These are phyloP conservation scores for Coemansia biformis DNA, from an alignment of 192 early-diverging fungal genomes.

Conservation along the genomic window DNA sequence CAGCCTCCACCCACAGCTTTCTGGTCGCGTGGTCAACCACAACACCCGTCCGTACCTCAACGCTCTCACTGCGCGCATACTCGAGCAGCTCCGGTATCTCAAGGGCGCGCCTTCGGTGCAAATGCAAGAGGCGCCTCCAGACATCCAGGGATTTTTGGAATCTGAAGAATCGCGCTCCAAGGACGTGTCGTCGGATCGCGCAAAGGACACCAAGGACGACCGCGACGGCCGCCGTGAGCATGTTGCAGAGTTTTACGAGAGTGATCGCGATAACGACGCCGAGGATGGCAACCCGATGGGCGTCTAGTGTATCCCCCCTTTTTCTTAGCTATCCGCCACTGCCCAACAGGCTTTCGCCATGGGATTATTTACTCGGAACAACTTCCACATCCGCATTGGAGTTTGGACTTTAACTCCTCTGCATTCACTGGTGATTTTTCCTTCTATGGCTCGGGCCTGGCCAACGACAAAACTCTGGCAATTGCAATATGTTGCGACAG, in stretches of 20 bases:
- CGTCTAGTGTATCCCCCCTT: too few species aligned
- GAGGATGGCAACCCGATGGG: background rate
- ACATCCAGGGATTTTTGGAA: slow-evolving; percentile 50
- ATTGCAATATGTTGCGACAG: too few species aligned
- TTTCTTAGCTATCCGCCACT: too few species aligned
- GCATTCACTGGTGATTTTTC: too few species aligned
- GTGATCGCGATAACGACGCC: slow-evolving; percentile 37
- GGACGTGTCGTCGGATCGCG: slow-evolving; percentile 17
- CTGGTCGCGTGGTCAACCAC: slow-evolving; percentile 78
- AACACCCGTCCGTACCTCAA: slow-evolving; percentile 81
- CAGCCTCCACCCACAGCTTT: slow-evolving; percentile 79
- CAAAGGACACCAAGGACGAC: slow-evolving; percentile 26
- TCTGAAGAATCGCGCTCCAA: slow-evolving; percentile 23
- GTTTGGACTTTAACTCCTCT: too few species aligned
- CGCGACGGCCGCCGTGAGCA: slow-evolving; percentile 20
- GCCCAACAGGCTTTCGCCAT: too few species aligned
- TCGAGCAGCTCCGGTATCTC: slow-evolving; percentile 85
- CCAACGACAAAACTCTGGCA: too few species aligned
- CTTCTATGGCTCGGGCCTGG: too few species aligned
- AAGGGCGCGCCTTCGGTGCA: slow-evolving; percentile 91
- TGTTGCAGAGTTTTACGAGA: slow-evolving; percentile 42
- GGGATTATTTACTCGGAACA: too few species aligned
- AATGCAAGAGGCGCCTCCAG: slow-evolving; percentile 81
- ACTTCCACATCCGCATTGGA: too few species aligned
- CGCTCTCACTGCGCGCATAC: slow-evolving; percentile 62